A percentile compares a stretch with the other conserved stretches of the same genome.
phyloP scores from a whole-genome alignment of 148 eudicot species.

The Arbutus unedo region DNA sequence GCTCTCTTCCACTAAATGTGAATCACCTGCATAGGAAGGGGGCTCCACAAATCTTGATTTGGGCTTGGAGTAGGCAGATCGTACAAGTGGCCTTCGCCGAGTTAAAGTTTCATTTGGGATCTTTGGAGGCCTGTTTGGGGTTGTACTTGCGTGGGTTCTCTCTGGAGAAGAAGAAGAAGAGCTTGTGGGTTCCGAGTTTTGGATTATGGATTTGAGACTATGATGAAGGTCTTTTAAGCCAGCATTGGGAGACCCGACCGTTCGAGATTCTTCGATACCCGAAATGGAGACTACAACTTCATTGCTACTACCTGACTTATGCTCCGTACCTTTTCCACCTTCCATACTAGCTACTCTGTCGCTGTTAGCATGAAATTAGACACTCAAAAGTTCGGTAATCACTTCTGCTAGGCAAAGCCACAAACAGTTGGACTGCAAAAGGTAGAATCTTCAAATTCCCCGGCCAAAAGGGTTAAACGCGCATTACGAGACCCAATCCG shows the following conservation, averaged over 20 bases:
- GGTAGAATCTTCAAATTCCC: not conserved
- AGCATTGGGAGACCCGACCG: not conserved
- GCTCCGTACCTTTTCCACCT: slow-evolving; percentile 11
- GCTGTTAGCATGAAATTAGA: not conserved
- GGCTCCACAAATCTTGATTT: slow-evolving; percentile 75
- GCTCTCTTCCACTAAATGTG: slow-evolving; percentile 27
- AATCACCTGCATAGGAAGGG: slow-evolving; percentile 29
- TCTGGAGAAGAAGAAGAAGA: slow-evolving; percentile 17
- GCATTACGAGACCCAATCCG: not conserved
- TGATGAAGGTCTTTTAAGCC: not conserved
- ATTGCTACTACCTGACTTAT: slow-evolving; percentile 14
- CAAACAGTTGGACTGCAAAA: not conserved
- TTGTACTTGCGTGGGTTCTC: slow-evolving; percentile 29
- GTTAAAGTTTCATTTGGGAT: slow-evolving; percentile 25
- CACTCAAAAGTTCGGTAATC: not conserved
- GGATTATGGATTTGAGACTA: slow-evolving; percentile 9
- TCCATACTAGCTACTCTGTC: slow-evolving; percentile 18
- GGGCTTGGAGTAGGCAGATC: slow-evolving; percentile 47
- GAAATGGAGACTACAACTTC: slow-evolving; percentile 30
- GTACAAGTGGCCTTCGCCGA: slow-evolving; percentile 31
- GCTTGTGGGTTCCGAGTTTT: slow-evolving; percentile 9
- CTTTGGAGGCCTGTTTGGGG: slow-evolving; percentile 32
- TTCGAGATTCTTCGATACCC: slow-evolving; percentile 25
- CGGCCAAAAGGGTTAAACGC: not conserved
- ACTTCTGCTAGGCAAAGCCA: slow-evolving; percentile 1